Base-by-base conservation (phyloP, 2,329 filamentous ascomycete genomes). In the Calonectria hongkongensis region DNA sequence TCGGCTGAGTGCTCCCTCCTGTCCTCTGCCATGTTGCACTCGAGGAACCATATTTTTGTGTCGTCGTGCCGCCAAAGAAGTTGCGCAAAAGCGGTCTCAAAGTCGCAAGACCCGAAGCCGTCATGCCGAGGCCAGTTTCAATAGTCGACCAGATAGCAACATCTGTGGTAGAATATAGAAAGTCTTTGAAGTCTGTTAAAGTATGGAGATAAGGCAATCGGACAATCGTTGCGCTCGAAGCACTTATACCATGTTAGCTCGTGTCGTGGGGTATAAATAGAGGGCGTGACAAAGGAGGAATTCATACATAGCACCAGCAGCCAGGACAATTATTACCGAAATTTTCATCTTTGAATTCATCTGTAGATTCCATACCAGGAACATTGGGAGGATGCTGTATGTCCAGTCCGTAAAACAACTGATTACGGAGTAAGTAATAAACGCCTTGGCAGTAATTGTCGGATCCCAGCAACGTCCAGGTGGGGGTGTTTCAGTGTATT, bases 91-190 rank as follows among this genome's bases (percentile, higher is more conserved):
- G 33, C 1, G 54, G 54, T 60, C 54, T 60, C 16, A 60, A 28
- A 18, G 54, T 60, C 12, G 54, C 54, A 27, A 60, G 5, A 3
- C 54, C 54, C 13, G 54, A 27, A 27, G 54, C 54, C 30, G 54
- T 60, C 2, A 60, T 60, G 0, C 54, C 54, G 3, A 60, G n/a
- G 4, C 54, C 54, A 5, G 54, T 60, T 25, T 60, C 54, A 10
- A 60, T 30, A 27, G 54, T 60, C 33, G 54, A 60, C 54, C 54
- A 60, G 36, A 60, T 60, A 25, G 54, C 54, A 25, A 60, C 54
- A 18, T 60, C 54, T 3, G 54, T 27, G 12, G 54, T 60, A 8
- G 54, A 39, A 41, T 60, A 60, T 9, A 60, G 54, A 60, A 60
- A 60, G 16, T 60, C 54, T 10, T 12, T 12, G 9, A 60, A 27